Evolutionary conservation across 2,329 filamentous ascomycete genomes (phyloP).

Genomic region (Ambrosiella xylebori): DNA sequence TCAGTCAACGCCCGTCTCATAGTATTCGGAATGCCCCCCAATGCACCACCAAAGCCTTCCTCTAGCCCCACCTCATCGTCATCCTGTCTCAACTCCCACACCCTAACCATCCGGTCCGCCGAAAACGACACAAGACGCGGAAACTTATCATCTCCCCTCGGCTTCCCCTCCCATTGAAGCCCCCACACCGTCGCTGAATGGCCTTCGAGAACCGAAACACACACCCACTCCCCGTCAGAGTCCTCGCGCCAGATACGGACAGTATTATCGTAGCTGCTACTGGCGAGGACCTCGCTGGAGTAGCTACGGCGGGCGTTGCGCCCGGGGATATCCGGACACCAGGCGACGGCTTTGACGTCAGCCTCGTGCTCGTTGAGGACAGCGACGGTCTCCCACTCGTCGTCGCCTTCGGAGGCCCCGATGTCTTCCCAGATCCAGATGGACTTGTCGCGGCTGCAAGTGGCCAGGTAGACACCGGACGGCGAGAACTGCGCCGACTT

Average conservation of each 20-base stretch:
- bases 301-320: slow-evolving; percentile 30
- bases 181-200: slow-evolving; percentile 84
- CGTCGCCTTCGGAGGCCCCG: slow-evolving; percentile 52
- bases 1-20: slow-evolving; percentile 67
- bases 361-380: slow-evolving; percentile 88
- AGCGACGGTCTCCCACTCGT: slow-evolving; percentile 93
- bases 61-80: slow-evolving; percentile 21
- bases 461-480: slow-evolving; percentile 64
- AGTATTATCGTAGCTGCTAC: slow-evolving; percentile 86
- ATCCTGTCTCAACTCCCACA: slow-evolving; percentile 53
- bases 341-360: slow-evolving; percentile 85
- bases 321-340: slow-evolving; percentile 57
- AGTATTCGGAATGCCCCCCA: slow-evolving; percentile 55
- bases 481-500: slow-evolving; percentile 62
- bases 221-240: slow-evolving; percentile 77
- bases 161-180: slow-evolving; percentile 48
- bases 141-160: slow-evolving; percentile 25
- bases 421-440: slow-evolving; percentile 99
- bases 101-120: slow-evolving; percentile 60
- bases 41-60: slow-evolving; percentile 29
- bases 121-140: slow-evolving; percentile 65
- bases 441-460: slow-evolving; percentile 79
- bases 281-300: slow-evolving; percentile 59
- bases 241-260: slow-evolving; percentile 82
- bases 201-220: slow-evolving; percentile 63